Conservation (phyloP, 2,329 filamentous ascomycete species). For the Drechslera avenae region DNA sequence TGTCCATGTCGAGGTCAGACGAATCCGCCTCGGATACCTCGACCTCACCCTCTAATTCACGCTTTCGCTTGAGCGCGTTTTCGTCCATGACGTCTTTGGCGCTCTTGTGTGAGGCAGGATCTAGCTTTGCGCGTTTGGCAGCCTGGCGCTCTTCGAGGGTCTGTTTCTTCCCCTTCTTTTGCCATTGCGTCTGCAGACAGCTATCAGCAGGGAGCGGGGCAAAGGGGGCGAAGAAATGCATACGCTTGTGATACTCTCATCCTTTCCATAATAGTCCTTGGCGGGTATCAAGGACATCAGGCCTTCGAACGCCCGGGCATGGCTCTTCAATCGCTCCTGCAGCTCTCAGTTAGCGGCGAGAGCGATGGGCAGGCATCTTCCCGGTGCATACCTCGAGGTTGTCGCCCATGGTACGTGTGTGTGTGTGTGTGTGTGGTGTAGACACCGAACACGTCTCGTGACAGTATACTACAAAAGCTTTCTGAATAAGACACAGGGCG, state of each 20-base stretch:
- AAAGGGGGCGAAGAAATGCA: slow-evolving; percentile 46
- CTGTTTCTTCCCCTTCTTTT: slow-evolving; percentile 86
- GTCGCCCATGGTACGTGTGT: slow-evolving; percentile 41
- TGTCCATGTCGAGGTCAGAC: slow-evolving; percentile 43
- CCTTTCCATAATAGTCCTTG: slow-evolving; percentile 87
- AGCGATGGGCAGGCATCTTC: slow-evolving; percentile 25
- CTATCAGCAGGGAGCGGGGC: slow-evolving; percentile 17
- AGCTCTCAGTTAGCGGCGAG: slow-evolving; percentile 35
- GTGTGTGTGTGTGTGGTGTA: neutral
- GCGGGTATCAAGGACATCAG: slow-evolving; percentile 86
- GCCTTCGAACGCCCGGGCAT: slow-evolving; percentile 81
- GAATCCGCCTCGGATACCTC: slow-evolving; percentile 46
- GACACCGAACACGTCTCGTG: neutral
- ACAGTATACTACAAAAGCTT: neutral
- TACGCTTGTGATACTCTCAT: slow-evolving; percentile 69
- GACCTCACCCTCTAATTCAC: slow-evolving; percentile 64
- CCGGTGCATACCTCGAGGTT: slow-evolving; percentile 49
- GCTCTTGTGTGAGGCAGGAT: slow-evolving; percentile 87
- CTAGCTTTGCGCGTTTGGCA: slow-evolving; percentile 81
- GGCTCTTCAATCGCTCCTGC: slow-evolving; percentile 60
- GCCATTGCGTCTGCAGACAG: slow-evolving; percentile 81
- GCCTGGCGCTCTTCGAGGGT: slow-evolving; percentile 74
- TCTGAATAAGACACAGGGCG: slow-evolving; percentile 5
- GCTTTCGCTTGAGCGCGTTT: slow-evolving; percentile 74
- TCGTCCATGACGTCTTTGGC: slow-evolving; percentile 95